These are phyloP conservation scores for Pholiota adiposa DNA, from an alignment of 1,284 basidiomycete species.

Conservation along the genomic window DNA sequence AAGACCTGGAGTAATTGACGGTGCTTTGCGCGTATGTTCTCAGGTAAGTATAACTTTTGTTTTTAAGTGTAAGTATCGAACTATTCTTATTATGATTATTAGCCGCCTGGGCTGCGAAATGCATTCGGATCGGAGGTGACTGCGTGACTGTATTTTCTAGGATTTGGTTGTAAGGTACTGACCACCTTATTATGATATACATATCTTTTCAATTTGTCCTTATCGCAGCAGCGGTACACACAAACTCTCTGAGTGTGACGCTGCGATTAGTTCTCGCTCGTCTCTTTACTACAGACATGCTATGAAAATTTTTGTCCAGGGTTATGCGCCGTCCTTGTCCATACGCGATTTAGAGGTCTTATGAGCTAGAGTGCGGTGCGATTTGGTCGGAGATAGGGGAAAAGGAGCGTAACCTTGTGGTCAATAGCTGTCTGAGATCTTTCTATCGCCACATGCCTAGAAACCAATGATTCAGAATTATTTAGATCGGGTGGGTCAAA, in stretches of 20 bases:
- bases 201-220: conserved; percentile 89
- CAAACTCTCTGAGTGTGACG: conserved; percentile 73
- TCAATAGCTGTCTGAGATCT: no score
- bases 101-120: conserved; percentile 86
- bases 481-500: no score
- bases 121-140: conserved; percentile 89
- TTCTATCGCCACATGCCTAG: background rate
- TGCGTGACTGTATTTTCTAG: no score
- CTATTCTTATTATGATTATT: background rate
- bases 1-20: conserved; percentile 79
- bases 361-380: conserved; percentile 95
- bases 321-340: conserved; percentile 54
- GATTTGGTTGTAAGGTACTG: no score
- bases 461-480: conserved; percentile 61
- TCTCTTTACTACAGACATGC: background rate
- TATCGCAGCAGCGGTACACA: conserved; percentile 79
- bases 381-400: conserved; percentile 92
- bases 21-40: conserved; percentile 91
- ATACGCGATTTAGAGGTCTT: conserved; percentile 89
- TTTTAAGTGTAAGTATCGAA: background rate
- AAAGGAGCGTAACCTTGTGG: conserved; percentile 65
- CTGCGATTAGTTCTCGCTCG: background rate
- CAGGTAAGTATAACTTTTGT: conserved; percentile 52
- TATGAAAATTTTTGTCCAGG: conserved; percentile 30
- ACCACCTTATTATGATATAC: conserved; percentile 81